Conservation (phyloP, 306 rosid genomes). For the Vigna radiata region DNA sequence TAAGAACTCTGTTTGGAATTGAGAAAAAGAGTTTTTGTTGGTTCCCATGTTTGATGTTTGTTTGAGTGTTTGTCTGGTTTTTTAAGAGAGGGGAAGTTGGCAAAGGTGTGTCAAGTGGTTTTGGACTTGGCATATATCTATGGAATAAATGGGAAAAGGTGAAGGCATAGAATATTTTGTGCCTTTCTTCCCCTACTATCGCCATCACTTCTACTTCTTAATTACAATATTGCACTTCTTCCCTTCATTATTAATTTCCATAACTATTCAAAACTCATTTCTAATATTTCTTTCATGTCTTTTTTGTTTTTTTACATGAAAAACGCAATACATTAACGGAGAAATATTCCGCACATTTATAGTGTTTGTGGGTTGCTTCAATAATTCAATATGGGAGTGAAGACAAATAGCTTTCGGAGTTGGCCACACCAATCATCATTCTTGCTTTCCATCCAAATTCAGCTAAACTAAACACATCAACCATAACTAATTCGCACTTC, state of each 20-base stretch:
- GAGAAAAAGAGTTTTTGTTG: constrained; percentile 44
- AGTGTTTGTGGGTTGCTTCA: not conserved
- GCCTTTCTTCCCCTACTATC: not conserved
- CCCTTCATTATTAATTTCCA: too few relatives aligned
- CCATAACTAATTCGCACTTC: too few relatives aligned
- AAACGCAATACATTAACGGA: not conserved
- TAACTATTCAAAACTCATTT: too few relatives aligned
- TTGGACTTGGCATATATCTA: constrained; percentile 30
- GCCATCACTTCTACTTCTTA: constrained; percentile 21
- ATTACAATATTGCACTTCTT: constrained; percentile 44
- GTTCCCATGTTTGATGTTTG: not conserved
- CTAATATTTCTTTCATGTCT: too few relatives aligned
- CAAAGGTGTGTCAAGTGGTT: constrained; percentile 30
- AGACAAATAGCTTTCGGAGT: not conserved
- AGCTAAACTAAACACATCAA: too few relatives aligned
- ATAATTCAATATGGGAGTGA: constrained; percentile 20
- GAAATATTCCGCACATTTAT: not conserved
- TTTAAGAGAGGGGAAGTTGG: not conserved
- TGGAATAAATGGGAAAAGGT: constrained; percentile 14
- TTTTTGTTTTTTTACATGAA: not conserved
- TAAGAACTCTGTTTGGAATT: constrained; percentile 62
- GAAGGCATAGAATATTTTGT: constrained; percentile 47
- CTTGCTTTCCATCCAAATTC: not conserved
- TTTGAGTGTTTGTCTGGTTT: not conserved
- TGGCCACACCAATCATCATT: not conserved